Percentiles rank a stretch among this genome's conserved stretches.
Conservation (phyloP, 257 asterid species). For the Anisodus acutangulus region DNA sequence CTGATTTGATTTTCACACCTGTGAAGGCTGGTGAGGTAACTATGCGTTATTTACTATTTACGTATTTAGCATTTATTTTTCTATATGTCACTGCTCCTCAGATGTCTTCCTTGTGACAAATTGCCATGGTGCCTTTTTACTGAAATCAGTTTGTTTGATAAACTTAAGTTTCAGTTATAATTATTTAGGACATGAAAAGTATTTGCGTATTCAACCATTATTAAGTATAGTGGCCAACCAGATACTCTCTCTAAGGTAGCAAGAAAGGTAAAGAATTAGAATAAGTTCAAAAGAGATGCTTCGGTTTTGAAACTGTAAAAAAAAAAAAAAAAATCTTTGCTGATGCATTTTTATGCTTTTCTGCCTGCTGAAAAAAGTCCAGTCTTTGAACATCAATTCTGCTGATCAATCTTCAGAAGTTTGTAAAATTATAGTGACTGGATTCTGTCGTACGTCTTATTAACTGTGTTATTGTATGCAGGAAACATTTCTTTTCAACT, state of each 20-base stretch:
- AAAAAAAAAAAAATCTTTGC: not conserved
- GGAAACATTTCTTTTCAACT: slow-evolving; percentile 72
- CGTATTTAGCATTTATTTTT: not conserved
- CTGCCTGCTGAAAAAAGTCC: not conserved
- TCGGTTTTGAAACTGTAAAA: not conserved
- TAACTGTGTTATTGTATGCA: slow-evolving; percentile 38
- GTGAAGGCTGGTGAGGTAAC: slow-evolving; percentile 84
- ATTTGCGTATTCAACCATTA: not conserved
- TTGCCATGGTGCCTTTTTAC: not conserved
- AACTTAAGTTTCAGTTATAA: not conserved
- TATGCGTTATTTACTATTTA: not conserved
- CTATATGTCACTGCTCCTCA: not conserved
- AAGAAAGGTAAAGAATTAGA: not conserved
- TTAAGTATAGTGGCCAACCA: not conserved
- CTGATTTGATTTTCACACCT: slow-evolving; percentile 81
- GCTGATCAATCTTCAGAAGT: not conserved
- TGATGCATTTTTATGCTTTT: slow-evolving; percentile 16
- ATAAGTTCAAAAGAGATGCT: not conserved
- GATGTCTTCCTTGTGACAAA: slow-evolving; percentile 4
- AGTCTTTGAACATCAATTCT: not conserved
- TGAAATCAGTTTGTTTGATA: slow-evolving; percentile 11
- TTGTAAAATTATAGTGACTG: not conserved
- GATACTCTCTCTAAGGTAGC: slow-evolving; percentile 3
- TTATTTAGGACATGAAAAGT: not conserved
- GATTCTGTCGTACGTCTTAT: not conserved